These are phyloP conservation scores for Daucus carota DNA, from an alignment of 129 eudicot genomes.

Conservation along the genomic window DNA sequence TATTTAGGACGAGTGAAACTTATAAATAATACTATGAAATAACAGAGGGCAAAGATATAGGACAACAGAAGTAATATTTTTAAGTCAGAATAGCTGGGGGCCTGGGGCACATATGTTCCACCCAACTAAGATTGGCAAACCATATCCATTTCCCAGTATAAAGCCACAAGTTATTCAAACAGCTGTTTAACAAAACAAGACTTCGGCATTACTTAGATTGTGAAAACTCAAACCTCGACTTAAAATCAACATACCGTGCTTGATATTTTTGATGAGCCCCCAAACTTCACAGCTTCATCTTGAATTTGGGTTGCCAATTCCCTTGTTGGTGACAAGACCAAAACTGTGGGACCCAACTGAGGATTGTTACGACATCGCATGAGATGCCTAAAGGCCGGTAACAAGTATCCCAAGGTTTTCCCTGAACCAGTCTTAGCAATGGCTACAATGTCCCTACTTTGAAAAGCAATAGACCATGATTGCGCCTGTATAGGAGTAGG, in stretches of 20 bases:
- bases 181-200: not conserved
- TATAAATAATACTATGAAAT: not conserved
- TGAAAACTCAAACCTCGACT: not conserved
- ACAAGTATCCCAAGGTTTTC: conserved; percentile 82
- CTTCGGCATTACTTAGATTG: not conserved
- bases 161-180: not conserved
- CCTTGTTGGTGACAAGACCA: conserved; percentile 94
- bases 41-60: not conserved
- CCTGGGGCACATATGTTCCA: too few relatives aligned
- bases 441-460: conserved; percentile 82
- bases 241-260: conserved; percentile 58
- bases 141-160: not conserved
- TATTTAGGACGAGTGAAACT: not conserved
- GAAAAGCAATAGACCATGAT: conserved; percentile 96
- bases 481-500: conserved; percentile 98
- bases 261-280: conserved; percentile 57
- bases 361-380: conserved; percentile 56
- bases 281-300: conserved; percentile 89
- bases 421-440: conserved; percentile 97
- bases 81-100: not conserved
- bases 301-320: conserved; percentile 96
- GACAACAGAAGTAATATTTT: not conserved
- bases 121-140: not conserved
- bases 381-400: conserved; percentile 83
- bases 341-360: conserved; percentile 69